A percentile compares a stretch with the other conserved stretches of the same genome.
These are phyloP conservation scores for Fraxinus dipetala DNA, from an alignment of 305 asterid species.

Conservation along the genomic window DNA sequence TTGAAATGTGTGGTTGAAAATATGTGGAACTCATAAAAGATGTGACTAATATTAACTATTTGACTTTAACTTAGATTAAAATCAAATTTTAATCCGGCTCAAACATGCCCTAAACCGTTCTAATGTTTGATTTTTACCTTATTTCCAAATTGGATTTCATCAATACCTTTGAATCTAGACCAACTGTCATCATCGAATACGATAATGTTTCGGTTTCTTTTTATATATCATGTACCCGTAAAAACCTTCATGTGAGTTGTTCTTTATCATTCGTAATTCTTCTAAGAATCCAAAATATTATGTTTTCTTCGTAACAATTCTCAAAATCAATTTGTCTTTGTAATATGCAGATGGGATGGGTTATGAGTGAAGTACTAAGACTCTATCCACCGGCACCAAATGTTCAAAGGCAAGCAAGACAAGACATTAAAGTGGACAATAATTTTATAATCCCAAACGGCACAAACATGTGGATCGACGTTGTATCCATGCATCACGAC, in stretches of 20 bases:
- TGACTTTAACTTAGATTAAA: no score
- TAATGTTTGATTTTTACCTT: background rate
- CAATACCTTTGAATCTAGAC: background rate
- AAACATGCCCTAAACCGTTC: background rate
- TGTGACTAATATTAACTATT: no score
- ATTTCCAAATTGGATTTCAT: background rate
- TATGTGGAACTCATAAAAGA: no score
- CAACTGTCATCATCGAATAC: background rate
- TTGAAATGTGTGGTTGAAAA: no score
- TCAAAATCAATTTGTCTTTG: background rate
- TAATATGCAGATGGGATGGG: slow-evolving; percentile 86
- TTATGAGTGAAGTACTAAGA: slow-evolving; percentile 75
- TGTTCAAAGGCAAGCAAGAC: slow-evolving; percentile 72
- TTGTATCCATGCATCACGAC: slow-evolving; percentile 83
- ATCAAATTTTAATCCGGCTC: no score
- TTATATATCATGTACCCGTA: background rate
- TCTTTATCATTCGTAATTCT: background rate
- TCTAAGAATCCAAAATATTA: background rate
- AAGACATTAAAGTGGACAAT: slow-evolving; percentile 54
- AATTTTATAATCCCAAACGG: slow-evolving; percentile 52
- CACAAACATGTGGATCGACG: slow-evolving; percentile 88
- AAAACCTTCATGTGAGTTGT: background rate
- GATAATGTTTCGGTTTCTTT: background rate
- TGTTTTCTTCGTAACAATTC: background rate
- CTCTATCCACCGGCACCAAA: slow-evolving; percentile 82